Evolutionary conservation across 495 filamentous ascomycete genomes (phyloP), one percentile per base, ranked within the genome.

Genomic region (Penicillium egyptiacum): DNA sequence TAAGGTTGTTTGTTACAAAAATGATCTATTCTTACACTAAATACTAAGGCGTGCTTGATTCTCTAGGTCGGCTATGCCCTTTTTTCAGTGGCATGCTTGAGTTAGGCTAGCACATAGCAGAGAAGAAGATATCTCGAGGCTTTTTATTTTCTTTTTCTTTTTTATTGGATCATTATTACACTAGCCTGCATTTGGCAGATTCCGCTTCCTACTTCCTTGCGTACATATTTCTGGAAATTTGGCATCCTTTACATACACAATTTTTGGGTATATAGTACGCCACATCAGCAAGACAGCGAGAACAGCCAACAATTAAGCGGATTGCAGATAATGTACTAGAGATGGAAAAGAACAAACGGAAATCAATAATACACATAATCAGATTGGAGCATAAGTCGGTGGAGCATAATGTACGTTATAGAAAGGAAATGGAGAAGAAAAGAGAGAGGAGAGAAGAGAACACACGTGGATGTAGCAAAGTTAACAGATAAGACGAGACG

Each of bases 381-480:
- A 30, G 45, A 33, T 48, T 31, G 28, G 45, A 47, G 10, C 25
- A 48, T 48, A 19, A 48, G 26, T 59, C 62, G 61, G 59, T 61
- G 60, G 63, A 64, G 64, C 64, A 61, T 66, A 71, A 74, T 69
- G 50, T 64, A 68, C 60, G 65, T 63, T 62, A 59, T 43, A 58
- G 12, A 58, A 56, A 28, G 45, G 53, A 60, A 20, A 61, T 14
- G 47, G 35, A 10, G 52, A 35, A 10, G 52, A 51, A 50, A 55
- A 35, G 49, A 44, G n/a, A 40, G 42, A 58, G 55, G 19, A 31
- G 35, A 57, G 33, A 43, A 41, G 19, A 43, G 39, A 39, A 16
- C 20, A 46, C 5, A 51, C 48, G 58, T 61, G 62, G 57, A 55
- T 55, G 58, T 30, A 62, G 54, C 49, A 62, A 53, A 44, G 37